Evolutionary conservation across 768 basidiomycete species (phyloP).

Genomic region (Lentinula edodes): DNA sequence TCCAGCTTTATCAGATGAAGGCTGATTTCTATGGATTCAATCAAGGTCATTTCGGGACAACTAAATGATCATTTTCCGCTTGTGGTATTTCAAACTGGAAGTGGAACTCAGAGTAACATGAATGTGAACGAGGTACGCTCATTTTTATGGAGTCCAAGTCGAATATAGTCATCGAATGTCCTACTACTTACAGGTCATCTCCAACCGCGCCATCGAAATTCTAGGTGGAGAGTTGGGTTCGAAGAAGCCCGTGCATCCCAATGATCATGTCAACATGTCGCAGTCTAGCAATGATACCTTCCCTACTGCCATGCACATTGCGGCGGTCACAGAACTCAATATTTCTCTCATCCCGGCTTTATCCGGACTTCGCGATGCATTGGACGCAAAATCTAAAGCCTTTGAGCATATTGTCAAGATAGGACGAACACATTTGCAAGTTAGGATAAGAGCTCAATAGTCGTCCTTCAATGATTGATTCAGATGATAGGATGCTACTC

Average conservation of each 20-base stretch:
- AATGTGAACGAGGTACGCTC: constrained; percentile 84
- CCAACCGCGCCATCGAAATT: constrained; percentile 95
- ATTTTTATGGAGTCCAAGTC: neutral
- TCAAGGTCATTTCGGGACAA: constrained; percentile 91
- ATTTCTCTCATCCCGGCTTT: constrained; percentile 80
- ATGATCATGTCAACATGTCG: constrained; percentile 99
- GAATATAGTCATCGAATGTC: neutral
- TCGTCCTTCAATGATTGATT: neutral
- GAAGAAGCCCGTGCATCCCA: constrained; percentile 97
- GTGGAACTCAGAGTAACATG: constrained; percentile 99
- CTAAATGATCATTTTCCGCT: constrained; percentile 94
- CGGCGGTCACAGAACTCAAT: constrained; percentile 86
- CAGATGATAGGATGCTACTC: constrained; percentile 80
- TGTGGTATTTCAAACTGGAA: constrained; percentile 98
- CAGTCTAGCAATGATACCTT: constrained; percentile 99
- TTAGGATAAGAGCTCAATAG: constrained; percentile 13
- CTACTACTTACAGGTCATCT: constrained; percentile 66
- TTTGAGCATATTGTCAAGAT: constrained; percentile 97
- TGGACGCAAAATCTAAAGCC: constrained; percentile 73
- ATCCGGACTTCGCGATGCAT: constrained; percentile 73
- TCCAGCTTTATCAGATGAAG: neutral
- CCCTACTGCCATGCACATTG: constrained; percentile 99
- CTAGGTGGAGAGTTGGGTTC: constrained; percentile 93
- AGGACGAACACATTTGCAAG: constrained; percentile 94
- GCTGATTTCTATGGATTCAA: neutral